Evolutionary conservation across 2,329 filamentous ascomycete species (phyloP), one percentile per base, ranked within the genome.

Genomic region (Botryotinia globosa): DNA sequence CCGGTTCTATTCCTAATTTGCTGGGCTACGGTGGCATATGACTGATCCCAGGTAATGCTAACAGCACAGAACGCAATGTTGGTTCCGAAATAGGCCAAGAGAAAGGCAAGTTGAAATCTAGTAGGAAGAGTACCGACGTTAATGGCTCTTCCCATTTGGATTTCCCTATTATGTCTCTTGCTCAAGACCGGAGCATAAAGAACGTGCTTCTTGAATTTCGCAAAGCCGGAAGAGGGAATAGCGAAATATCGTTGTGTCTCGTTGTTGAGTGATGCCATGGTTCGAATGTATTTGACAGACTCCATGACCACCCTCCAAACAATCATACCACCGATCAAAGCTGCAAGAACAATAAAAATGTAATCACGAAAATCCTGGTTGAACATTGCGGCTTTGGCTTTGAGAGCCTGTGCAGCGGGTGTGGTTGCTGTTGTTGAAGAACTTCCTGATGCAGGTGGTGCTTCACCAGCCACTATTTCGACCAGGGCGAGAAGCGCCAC

Each of bases 191-290:
- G 93, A 1, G 93, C 90, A 79, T 90, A 91, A 29, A 91, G 82
- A 32, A 93, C 75, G 76, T 92, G 86, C 79, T 87, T 88, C 84
- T 92, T 91, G 76, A 93, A 83, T 82, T 85, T 88, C n/a, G 91
- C 84, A 72, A 84, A 82, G 59, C 83, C 84, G 22, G 80, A 77
- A 10, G 85, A 85, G 9, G 91, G 87, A 37, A 85, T 83, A 63
- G 90, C 87, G 80, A 94, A 97, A 84, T 94, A 97, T 74, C 88
- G 86, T 81, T 97, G 94, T 1, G 86, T 91, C 76, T 93, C 91
- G 83, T 93, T 94, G 83, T 88, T 91, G 76, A 97, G 87, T 79
- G 90, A 93, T 59, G 91, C 87, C 62, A 97, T 85, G 39, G 88
- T 91, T 75, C 94, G 89, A 54, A 94, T 84, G 79, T 96, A 91